Conservation (phyloP, 176 grass and related monocot species). For the Oropetium thomaeum region DNA sequence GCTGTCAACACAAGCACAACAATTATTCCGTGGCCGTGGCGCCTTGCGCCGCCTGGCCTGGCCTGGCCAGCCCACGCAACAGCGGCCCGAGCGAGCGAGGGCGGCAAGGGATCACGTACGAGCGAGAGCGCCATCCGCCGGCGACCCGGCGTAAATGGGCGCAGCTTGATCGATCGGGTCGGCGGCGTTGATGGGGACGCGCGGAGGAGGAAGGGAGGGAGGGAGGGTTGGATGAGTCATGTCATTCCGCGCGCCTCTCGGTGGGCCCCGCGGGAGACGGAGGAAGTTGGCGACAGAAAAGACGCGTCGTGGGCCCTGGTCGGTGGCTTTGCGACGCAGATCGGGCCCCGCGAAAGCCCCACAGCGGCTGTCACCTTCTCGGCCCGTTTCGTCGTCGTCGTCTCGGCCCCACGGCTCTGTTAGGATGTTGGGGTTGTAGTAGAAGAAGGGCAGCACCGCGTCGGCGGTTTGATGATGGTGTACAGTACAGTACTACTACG, state of each 20-base stretch:
- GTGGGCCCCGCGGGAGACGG: background rate
- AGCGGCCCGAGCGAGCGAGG: background rate
- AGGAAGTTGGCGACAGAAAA: slow-evolving; percentile 1
- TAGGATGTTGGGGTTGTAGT: too few species aligned
- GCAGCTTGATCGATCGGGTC: background rate
- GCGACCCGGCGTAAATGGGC: background rate
- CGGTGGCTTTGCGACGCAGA: slow-evolving; percentile 41
- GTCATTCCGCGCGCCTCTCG: too few species aligned
- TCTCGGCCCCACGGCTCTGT: too few species aligned
- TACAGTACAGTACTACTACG: too few species aligned
- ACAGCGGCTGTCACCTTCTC: slow-evolving; percentile 30
- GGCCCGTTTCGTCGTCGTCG: background rate
- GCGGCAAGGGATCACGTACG: background rate
- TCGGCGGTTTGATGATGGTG: too few species aligned
- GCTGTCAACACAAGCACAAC: too few species aligned
- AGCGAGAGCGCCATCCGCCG: too few species aligned
- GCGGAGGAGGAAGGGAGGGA: too few species aligned
- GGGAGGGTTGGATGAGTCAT: background rate
- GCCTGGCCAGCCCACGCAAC: slow-evolving; percentile 1
- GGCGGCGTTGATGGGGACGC: background rate
- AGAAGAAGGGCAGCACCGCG: too few species aligned
- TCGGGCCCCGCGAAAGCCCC: slow-evolving; percentile 12
- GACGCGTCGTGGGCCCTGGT: slow-evolving; percentile 9
- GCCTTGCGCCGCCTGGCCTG: slow-evolving; percentile 17
- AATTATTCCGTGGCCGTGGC: background rate